These are phyloP conservation scores for Bonia amplexicaulis DNA, from an alignment of 176 grass and related monocot species.

Conservation along the genomic window DNA sequence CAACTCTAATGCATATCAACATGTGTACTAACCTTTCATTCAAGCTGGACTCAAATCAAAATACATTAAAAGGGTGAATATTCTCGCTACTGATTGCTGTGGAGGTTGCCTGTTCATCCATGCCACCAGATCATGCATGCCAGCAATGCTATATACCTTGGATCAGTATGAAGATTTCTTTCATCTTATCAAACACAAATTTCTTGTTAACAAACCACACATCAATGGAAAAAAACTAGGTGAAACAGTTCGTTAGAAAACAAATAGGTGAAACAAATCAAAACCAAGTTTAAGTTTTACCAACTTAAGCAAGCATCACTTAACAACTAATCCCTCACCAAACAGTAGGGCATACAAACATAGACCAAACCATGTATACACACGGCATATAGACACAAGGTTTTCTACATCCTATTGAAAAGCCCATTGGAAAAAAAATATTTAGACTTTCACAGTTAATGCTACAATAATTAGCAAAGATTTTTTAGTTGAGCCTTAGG, in stretches of 20 bases:
- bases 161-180: background rate
- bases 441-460: too few species aligned
- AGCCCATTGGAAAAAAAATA: too few species aligned
- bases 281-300: background rate
- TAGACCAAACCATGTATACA: background rate
- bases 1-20: too few species aligned
- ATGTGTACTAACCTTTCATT: too few species aligned
- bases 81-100: background rate
- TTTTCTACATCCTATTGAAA: too few species aligned
- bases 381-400: background rate
- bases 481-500: too few species aligned
- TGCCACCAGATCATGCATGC: background rate
- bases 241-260: background rate
- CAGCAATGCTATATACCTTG: background rate
- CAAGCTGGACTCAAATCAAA: too few species aligned
- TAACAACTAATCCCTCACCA: background rate
- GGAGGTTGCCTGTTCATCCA: background rate
- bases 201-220: background rate
- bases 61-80: background rate
- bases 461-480: too few species aligned
- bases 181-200: background rate
- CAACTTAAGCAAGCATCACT: background rate
- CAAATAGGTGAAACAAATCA: background rate
- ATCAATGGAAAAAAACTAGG: background rate
- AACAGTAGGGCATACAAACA: background rate